These are phyloP conservation scores for Nothophaeocryptopus gaeumannii DNA, from an alignment of 2,329 filamentous ascomycete genomes.

Conservation along the genomic window DNA sequence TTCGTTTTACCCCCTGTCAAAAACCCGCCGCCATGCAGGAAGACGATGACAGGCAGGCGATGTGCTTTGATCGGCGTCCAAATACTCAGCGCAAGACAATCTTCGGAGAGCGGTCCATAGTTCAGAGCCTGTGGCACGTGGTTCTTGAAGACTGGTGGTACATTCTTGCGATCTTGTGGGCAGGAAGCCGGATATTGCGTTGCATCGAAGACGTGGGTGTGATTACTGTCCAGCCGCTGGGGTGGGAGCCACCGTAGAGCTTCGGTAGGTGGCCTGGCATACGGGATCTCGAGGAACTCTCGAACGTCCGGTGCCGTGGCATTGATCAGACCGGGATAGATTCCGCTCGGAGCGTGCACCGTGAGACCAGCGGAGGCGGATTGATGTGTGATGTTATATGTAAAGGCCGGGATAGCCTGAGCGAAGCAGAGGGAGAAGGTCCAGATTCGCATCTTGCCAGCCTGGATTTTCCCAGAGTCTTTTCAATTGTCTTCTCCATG, in stretches of 20 bases:
- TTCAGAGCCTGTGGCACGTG: neutral
- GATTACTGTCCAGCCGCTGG: neutral
- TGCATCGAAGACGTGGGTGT: conserved; percentile 20
- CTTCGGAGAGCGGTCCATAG: conserved; percentile 24
- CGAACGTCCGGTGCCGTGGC: neutral
- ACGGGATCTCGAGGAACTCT: conserved; percentile 1
- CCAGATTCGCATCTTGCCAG: too few relatives aligned
- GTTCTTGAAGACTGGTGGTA: conserved; percentile 10
- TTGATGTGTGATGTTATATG: too few relatives aligned
- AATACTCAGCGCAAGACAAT: conserved; percentile 6
- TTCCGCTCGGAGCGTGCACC: neutral
- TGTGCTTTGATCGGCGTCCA: conserved; percentile 6
- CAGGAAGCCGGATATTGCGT: conserved; percentile 24
- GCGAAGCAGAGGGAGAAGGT: too few relatives aligned
- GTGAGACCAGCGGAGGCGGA: neutral
- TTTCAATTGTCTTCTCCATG: too few relatives aligned
- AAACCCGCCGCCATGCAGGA: conserved; percentile 1
- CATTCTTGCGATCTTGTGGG: conserved; percentile 23
- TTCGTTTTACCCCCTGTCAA: conserved; percentile 23
- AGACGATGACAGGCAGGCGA: conserved; percentile 6
- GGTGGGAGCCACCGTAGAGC: neutral
- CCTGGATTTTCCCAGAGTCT: too few relatives aligned
- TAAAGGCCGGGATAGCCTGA: too few relatives aligned
- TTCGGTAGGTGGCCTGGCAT: neutral
- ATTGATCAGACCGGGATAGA: conserved; percentile 1